phyloP scores from a whole-genome alignment of 306 rosid genomes.

The Rosa rugosa region DNA sequence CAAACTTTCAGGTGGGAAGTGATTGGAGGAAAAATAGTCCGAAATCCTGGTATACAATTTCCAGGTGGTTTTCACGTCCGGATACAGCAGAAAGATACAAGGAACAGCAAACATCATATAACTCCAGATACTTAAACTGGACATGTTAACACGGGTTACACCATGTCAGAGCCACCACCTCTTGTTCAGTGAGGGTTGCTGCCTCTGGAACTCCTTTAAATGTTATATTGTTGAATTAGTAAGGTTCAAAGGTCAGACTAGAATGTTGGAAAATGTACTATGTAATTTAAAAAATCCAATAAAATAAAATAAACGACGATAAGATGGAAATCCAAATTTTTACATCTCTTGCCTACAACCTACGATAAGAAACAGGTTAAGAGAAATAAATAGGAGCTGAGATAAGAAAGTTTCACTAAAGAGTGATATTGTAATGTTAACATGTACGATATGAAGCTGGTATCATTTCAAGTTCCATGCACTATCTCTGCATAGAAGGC shows the following conservation, averaged over 20 bases:
- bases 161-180: too few relatives aligned
- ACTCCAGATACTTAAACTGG: background rate
- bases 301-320: background rate
- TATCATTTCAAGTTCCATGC: background rate
- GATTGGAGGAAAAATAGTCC: constrained; percentile 71
- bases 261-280: background rate
- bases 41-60: constrained; percentile 75
- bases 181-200: background rate
- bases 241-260: background rate
- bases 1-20: constrained; percentile 10
- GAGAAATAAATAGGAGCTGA: background rate
- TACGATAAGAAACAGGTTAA: too few relatives aligned
- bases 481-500: background rate
- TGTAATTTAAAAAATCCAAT: background rate
- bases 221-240: background rate
- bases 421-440: background rate
- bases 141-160: background rate
- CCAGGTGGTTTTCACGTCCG: constrained; percentile 74
- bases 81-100: constrained; percentile 46
- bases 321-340: too few relatives aligned
- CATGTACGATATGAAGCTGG: background rate
- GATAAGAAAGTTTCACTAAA: background rate
- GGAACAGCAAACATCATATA: constrained; percentile 18
- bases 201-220: background rate
- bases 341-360: background rate